Base-by-base conservation (phyloP, 768 basidiomycete genomes). In the Cystofilobasidium ferigula region DNA sequence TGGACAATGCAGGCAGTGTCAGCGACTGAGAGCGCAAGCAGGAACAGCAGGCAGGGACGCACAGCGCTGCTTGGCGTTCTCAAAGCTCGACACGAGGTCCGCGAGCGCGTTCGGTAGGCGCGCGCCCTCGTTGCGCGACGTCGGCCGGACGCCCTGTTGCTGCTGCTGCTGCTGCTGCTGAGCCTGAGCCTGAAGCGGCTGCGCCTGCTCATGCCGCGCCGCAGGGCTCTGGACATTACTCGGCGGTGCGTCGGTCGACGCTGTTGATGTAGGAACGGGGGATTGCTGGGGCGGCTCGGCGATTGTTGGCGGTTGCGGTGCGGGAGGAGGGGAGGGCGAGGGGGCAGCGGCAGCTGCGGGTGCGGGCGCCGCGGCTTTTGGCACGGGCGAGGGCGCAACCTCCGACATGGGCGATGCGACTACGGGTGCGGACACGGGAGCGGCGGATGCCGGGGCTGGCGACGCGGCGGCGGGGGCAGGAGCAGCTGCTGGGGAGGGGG, bases 61-160 rank as follows among this genome's bases (percentile, higher is more conserved):
- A 92, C 93, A 91, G 76, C 95, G 92, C 80, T 94, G 91, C 78
- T 97, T 98, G 51, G 94, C 91, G 54, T 82, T 87, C 79, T 98
- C 94, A 73, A 97, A 98, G 45, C 89, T 91, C 26, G 87, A 84
- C 45, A 97, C 92, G 61, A 99, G 80, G 74, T 97, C 94, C 14
- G 89, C 89, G 73, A 99, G 74, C 32, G 85, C 89, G 63, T 85
- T 88, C 22, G 89, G 91, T 48, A 75, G 47, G 35, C 73, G 81
- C 86, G 85, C 69, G 36, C 66, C 61, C 18, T 62, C 64, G 63
- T 22, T 35, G 32, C 71, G 57, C 22, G 63, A 65, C 35, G 65
- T 68, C 61, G 67, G 63, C 43, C 65, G 69, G 12, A 62, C 36
- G 35, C 69, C 28, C n/a, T 48, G 57, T 16, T 5, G 13, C 18